phyloP scores from a whole-genome alignment of 78 protist species.

The Bodo saltans region DNA sequence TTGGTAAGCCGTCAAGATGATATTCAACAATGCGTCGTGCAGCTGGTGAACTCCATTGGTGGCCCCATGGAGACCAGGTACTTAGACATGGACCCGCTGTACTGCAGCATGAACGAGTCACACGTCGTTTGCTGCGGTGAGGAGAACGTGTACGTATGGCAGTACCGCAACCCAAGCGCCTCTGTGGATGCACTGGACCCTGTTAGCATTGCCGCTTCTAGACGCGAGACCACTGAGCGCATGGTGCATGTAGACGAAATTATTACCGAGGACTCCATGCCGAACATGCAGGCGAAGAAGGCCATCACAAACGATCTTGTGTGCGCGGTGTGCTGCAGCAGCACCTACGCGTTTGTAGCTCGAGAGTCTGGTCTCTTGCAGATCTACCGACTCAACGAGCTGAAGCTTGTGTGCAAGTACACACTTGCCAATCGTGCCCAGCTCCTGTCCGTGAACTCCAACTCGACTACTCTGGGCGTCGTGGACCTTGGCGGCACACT shows the following conservation, averaged over 20 bases:
- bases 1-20: conserved; percentile 22
- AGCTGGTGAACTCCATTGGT: conserved; percentile 71
- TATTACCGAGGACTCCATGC: background rate
- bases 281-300: background rate
- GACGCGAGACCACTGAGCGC: conserved; percentile 15
- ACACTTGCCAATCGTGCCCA: conserved; percentile 39
- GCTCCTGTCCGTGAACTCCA: conserved; percentile 51
- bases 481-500: conserved; percentile 59
- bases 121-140: conserved; percentile 44
- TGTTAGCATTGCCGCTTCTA: background rate
- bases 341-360: conserved; percentile 31
- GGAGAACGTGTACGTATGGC: conserved; percentile 47
- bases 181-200: background rate
- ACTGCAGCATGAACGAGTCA: conserved; percentile 17
- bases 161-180: conserved; percentile 25
- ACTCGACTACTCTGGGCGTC: conserved; percentile 38
- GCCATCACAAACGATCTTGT: conserved; percentile 18
- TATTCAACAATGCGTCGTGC: conserved; percentile 7
- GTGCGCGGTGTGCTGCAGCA: conserved; percentile 13
- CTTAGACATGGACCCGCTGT: conserved; percentile 49
- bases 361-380: conserved; percentile 54
- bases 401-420: conserved; percentile 19
- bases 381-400: conserved; percentile 35
- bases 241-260: conserved; percentile 61
- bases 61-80: conserved; percentile 55